Base-by-base conservation (phyloP, 306 rosid species). In the Cyamopsis tetragonoloba region DNA sequence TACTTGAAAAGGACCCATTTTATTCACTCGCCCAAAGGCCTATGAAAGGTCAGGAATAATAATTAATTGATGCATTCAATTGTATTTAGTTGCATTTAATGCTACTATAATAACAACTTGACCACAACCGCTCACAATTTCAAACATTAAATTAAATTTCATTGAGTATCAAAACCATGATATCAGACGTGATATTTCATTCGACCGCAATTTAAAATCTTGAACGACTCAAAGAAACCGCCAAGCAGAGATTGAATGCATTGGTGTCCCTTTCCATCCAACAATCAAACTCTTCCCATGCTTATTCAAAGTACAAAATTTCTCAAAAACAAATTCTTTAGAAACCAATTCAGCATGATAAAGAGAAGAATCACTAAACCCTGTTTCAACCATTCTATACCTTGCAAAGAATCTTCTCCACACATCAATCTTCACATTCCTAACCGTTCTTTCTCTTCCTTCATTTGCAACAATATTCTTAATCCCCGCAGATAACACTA, bases 191-290 rank as follows among this genome's bases (percentile, higher is more conserved):
- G n/a, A n/a, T n/a, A n/a, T n/a, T n/a, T n/a, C n/a, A n/a, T n/a
- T n/a, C n/a, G n/a, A n/a, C n/a, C n/a, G n/a, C n/a, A n/a, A n/a
- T n/a, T n/a, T n/a, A n/a, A n/a, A n/a, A n/a, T n/a, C n/a, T n/a
- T 19, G 13, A 28, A 15, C 1, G 1, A 55, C 6, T 13, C 71
- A 84, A 11, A 31, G 77, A 66, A 91, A 88, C 77, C 71, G 78
- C 96, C 96, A 91, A 78, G 86, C 87, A 7, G 97, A 91, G 70
- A 88, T 13, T 7, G 96, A 83, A 67, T 80, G 67, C 60, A 91
- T 22, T 14, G 89, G 91, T 5, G 91, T 83, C 57, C 92, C 96
- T 53, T 84, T 91, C 97, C 97, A 88, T 42, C 96, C 91, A 62
- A 85, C 68, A 2, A 51, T 1, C 1, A 88, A 67, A 64, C 82